phyloP scores from a whole-genome alignment of 2,329 filamentous ascomycete genomes.

The Chaetomium sp. region DNA sequence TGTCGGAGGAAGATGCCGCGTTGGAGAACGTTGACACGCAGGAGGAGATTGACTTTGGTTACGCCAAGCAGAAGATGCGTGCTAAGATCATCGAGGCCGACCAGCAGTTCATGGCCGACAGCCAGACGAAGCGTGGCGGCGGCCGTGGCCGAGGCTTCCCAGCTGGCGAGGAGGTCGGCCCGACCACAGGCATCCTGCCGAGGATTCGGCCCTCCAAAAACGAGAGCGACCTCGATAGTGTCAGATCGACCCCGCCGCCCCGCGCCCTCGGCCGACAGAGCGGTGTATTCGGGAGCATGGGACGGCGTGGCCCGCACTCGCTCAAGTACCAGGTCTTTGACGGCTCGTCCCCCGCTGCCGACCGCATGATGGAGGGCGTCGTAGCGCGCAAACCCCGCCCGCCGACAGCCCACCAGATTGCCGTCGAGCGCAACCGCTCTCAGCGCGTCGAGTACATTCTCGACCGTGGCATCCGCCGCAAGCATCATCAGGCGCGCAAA shows the following conservation, averaged over 20 bases:
- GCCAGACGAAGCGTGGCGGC: slow-evolving; percentile 52
- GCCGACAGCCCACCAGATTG: slow-evolving; percentile 74
- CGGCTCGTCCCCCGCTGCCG: slow-evolving; percentile 52
- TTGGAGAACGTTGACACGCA: slow-evolving; percentile 68
- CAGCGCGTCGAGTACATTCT: slow-evolving; percentile 78
- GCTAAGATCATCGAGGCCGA: slow-evolving; percentile 71
- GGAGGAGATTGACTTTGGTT: slow-evolving; percentile 64
- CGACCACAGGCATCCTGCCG: slow-evolving; percentile 50
- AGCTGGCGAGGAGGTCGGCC: slow-evolving; percentile 44
- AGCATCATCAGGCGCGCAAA: slow-evolving; percentile 59
- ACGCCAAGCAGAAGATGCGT: slow-evolving; percentile 66
- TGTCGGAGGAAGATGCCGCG: slow-evolving; percentile 59
- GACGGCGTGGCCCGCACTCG: slow-evolving; percentile 39
- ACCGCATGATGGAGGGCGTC: slow-evolving; percentile 48
- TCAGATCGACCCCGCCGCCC: slow-evolving; percentile 46
- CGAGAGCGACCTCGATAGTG: slow-evolving; percentile 48
- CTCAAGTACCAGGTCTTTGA: slow-evolving; percentile 57
- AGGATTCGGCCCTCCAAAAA: slow-evolving; percentile 58
- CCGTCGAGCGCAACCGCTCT: slow-evolving; percentile 70
- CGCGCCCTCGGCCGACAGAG: slow-evolving; percentile 32
- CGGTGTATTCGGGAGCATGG: slow-evolving; percentile 30
- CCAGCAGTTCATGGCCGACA: slow-evolving; percentile 59
- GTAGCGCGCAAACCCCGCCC: slow-evolving; percentile 60
- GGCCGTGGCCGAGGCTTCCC: slow-evolving; percentile 25
- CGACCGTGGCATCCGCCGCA: slow-evolving; percentile 62